Evolutionary conservation across 1,284 basidiomycete genomes (phyloP), one percentile per base, ranked within the genome.

Genomic region (Austroboletus rostrupii): DNA sequence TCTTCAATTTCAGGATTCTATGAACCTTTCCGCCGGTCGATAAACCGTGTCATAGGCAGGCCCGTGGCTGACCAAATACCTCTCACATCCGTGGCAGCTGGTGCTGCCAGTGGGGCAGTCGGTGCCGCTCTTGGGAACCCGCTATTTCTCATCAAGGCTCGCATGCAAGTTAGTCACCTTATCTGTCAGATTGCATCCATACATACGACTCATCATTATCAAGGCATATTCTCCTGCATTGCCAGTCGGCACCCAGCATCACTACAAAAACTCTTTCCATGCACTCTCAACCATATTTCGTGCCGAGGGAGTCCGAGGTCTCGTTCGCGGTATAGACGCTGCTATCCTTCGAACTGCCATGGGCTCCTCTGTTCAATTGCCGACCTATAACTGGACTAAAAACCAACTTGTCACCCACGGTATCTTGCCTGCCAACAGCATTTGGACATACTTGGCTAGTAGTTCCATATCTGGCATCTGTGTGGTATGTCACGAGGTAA

Each of bases 321-420:
- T 98, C 26, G 74, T 90, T 48, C 83, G 96, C 52, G 96, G 96
- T 35, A 88, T 97, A 41, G 92, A 95, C 62, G 93, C 95, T 28
- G 95, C 96, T 6, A 87, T 97, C 53, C 72, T 99, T 50, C 79
- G 96, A 52, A 98, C 96, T 10, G 86, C 91, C 4, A 97, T 95
- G 90, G 96, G 95, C 31, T 90, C 85, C 47, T 92, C 90, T 23
- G 90, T 89, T 52, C 96, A 99, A 81, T 72, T 99, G 36, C 96
- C 96, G 0, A 91, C 91, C 37, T 99, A 99, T 70, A 96, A 93
- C 61, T 90, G 91, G 70, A 89, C 91, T 31, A 97, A 97, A 70
- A 82, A 79, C 46, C 79, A 87, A 50, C 72, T 96, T 38, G 77
- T 85, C 5, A 74, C 77, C 29, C 72, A 80, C 53, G 84, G 83